Base-by-base conservation (phyloP, 768 basidiomycete species). In the Boletus rufocinnamomeus region DNA sequence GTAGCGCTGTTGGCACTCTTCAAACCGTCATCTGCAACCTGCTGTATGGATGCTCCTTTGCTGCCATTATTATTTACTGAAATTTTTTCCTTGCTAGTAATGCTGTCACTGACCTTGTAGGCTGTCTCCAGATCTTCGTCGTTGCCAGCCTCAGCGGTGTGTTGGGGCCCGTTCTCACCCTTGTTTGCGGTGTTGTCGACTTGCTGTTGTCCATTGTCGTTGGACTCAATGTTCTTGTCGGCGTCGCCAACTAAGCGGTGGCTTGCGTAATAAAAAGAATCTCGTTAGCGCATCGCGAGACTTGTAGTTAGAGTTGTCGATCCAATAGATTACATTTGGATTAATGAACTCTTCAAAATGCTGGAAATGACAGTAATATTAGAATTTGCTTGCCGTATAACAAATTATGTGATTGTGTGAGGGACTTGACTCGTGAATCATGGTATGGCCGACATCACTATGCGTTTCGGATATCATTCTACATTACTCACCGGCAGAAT, bases 51-150 rank as follows among this genome's bases (percentile, higher is more conserved):
- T 6, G 2, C 2, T 44, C 8, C 21, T 17, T 0, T 19, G 10
- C 13, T 27, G 10, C 3, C 10, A 1, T 19, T 0, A 27, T 21
- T 9, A 2, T 35, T 32, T 16, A 50, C 25, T 60, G 19, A n/a
- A 3, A 7, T 5, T 3, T 37, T 19, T 14, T n/a, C 2, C 9
- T 10, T 11, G 4, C 1, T 32, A 61, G 60, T 4, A 2, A 45
- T 3, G 34, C 46, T 11, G 19, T 58, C 6, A 3, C 6, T 3
- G 35, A 7, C 0, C 52, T 63, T 23, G 38, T 58, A 6, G 53
- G 21, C 2, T 54, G 52, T 25, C 47, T 63, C 25, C n/a, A 62
- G 27, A 9, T 54, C 19, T 55, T 63, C 8, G 56, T 48, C 19
- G 10, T 1, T 19, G 51, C 19, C 14, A 11, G 30, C 3, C 16